Conservation (phyloP, 306 rosid species). For the Crotalaria pallida region DNA sequence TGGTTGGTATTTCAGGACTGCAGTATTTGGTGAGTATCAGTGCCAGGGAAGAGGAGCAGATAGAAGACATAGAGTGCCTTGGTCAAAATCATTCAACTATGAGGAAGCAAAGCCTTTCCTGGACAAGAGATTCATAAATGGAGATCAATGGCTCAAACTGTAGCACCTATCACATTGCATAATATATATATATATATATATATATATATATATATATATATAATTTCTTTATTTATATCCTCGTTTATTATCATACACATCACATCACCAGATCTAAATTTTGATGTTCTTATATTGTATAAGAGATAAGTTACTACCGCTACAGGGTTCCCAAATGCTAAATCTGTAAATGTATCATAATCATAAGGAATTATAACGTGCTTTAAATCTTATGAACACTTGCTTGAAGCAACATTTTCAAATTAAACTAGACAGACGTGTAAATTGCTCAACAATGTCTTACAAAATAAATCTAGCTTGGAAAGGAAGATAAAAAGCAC, state of each 20-base stretch:
- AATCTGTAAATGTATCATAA: constrained; percentile 7
- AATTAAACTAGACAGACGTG: background rate
- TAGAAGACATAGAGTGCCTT: constrained; percentile 47
- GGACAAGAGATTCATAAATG: constrained; percentile 51
- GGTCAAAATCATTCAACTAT: constrained; percentile 59
- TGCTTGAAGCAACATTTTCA: background rate
- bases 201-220: no score
- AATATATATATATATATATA: background rate
- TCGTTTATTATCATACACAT: background rate
- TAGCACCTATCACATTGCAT: constrained; percentile 13
- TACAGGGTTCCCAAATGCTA: background rate
- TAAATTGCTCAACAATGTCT: constrained; percentile 14
- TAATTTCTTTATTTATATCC: background rate
- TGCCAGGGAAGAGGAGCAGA: constrained; percentile 72
- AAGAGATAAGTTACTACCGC: background rate
- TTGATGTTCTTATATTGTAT: background rate
- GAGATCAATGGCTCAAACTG: constrained; percentile 74
- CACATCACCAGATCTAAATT: background rate
- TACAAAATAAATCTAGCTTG: constrained; percentile 25
- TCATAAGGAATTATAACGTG: background rate
- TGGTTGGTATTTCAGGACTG: constrained; percentile 54
- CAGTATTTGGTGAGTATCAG: constrained; percentile 60
- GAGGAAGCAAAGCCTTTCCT: constrained; percentile 56
- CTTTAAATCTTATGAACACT: background rate
- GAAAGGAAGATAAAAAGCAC: constrained; percentile 2